Evolutionary conservation across 345 rosid genomes (phyloP).

Genomic region (Dovyalis caffra): DNA sequence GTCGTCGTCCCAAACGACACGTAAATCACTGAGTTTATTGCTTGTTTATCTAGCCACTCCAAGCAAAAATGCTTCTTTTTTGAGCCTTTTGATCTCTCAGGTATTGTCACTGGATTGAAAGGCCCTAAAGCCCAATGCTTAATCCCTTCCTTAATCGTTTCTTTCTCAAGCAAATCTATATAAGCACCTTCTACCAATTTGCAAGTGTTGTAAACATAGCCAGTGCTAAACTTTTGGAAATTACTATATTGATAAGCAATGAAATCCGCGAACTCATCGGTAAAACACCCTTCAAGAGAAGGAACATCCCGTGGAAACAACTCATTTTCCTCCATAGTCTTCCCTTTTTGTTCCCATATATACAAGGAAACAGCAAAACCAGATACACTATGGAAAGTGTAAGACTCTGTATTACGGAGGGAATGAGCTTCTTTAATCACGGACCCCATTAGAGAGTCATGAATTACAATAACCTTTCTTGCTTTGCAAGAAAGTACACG

Average conservation of each 20-base stretch:
- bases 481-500: slow-evolving; percentile 23
- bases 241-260: slow-evolving; percentile 18
- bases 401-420: slow-evolving; percentile 36
- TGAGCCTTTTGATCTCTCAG: neutral
- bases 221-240: slow-evolving; percentile 14
- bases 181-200: slow-evolving; percentile 33
- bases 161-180: slow-evolving; percentile 30
- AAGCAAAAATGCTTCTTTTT: slow-evolving; percentile 16
- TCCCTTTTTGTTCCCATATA: slow-evolving; percentile 21
- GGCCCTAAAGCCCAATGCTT: slow-evolving; percentile 50
- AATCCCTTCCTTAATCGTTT: neutral
- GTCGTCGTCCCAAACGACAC: slow-evolving; percentile 57
- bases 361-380: slow-evolving; percentile 31
- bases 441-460: slow-evolving; percentile 47
- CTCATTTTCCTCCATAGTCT: neutral
- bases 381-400: slow-evolving; percentile 44
- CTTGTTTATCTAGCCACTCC: slow-evolving; percentile 50
- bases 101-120: slow-evolving; percentile 32
- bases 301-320: slow-evolving; percentile 25
- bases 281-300: slow-evolving; percentile 46
- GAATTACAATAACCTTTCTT: slow-evolving; percentile 31
- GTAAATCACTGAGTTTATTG: slow-evolving; percentile 34
- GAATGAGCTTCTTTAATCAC: slow-evolving; percentile 34
- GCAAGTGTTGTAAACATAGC: slow-evolving; percentile 46
- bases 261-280: slow-evolving; percentile 33